Conservation (phyloP, 768 basidiomycete genomes). For the Russula dissimulans region DNA sequence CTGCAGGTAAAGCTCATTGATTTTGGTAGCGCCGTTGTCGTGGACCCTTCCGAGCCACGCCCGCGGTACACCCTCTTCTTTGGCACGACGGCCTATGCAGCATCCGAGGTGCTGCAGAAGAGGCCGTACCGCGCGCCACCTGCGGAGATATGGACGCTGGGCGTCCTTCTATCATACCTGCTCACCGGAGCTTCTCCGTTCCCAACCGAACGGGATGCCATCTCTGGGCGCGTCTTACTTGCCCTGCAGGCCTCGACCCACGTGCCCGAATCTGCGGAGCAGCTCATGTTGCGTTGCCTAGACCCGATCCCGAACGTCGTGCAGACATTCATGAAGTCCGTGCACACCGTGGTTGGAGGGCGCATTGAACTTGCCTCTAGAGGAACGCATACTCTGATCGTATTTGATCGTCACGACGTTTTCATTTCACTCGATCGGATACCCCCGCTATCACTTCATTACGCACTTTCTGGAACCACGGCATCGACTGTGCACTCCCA, state of each 20-base stretch:
- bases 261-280: constrained; percentile 35
- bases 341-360: constrained; percentile 69
- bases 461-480: constrained; percentile 10
- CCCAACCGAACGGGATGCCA: constrained; percentile 75
- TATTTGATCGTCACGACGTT: background rate
- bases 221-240: constrained; percentile 53
- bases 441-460: constrained; percentile 11
- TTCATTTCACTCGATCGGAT: constrained; percentile 1
- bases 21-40: constrained; percentile 83
- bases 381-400: constrained; percentile 13
- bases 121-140: constrained; percentile 86
- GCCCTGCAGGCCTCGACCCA: constrained; percentile 16
- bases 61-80: constrained; percentile 76
- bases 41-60: constrained; percentile 50
- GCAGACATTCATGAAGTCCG: constrained; percentile 77
- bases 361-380: constrained; percentile 23
- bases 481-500: background rate
- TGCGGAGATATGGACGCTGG: constrained; percentile 94
- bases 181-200: constrained; percentile 92
- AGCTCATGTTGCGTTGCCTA: constrained; percentile 68
- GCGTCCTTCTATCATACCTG: constrained; percentile 89
- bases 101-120: constrained; percentile 87
- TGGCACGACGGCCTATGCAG: constrained; percentile 92
- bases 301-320: constrained; percentile 72
- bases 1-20: constrained; percentile 86